phyloP scores from a whole-genome alignment of 169 alveolate genomes.

The Eimeria maxima region DNA sequence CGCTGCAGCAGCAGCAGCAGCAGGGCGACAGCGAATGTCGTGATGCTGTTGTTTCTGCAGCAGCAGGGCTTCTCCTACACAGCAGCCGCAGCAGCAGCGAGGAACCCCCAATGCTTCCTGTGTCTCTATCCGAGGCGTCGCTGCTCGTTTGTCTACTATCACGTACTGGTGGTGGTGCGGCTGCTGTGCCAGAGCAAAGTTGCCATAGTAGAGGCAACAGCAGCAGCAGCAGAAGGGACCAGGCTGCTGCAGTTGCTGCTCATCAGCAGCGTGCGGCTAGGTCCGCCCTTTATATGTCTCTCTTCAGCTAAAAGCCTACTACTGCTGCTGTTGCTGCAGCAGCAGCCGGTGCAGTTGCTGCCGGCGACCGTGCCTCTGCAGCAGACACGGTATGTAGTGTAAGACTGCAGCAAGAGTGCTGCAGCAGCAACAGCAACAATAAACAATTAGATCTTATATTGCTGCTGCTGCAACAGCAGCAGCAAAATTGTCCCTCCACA shows the following conservation, averaged over 20 bases:
- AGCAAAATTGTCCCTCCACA: neutral
- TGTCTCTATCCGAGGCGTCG: constrained; percentile 31
- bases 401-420: neutral
- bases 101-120: neutral
- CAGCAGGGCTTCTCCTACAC: constrained; percentile 25
- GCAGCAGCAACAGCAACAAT: no score
- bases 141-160: constrained; percentile 48
- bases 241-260: neutral
- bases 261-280: constrained; percentile 16
- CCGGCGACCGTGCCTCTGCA: neutral
- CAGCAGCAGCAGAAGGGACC: constrained; percentile 21
- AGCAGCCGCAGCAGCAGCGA: constrained; percentile 39
- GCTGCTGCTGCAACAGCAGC: neutral
- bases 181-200: constrained; percentile 6
- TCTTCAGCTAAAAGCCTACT: neutral
- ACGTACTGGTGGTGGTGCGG: constrained; percentile 53
- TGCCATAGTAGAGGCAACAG: constrained; percentile 3
- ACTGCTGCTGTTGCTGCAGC: constrained; percentile 10
- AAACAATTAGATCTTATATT: no score
- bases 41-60: constrained; percentile 33
- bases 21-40: constrained; percentile 3
- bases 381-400: neutral
- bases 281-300: neutral
- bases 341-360: constrained; percentile 24
- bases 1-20: constrained; percentile 66